These are phyloP conservation scores for Warburgia ugandensis DNA, from an alignment of 164 flowering plant species.

Conservation along the genomic window DNA sequence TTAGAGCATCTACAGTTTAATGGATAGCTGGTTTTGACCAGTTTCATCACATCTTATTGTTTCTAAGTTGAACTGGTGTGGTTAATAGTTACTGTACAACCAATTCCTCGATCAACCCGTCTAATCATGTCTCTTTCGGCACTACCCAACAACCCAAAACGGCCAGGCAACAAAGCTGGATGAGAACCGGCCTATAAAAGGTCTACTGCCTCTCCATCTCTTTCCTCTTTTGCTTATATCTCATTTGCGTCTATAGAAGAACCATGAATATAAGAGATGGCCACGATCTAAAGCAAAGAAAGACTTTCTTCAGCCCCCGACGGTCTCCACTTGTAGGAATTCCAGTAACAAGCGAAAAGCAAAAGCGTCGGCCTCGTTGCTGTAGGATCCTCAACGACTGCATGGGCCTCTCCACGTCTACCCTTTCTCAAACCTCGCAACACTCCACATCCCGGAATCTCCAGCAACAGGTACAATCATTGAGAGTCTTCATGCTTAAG, in stretches of 20 bases:
- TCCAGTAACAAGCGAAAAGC: neutral
- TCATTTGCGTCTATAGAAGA: neutral
- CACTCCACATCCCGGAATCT: neutral
- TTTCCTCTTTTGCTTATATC: neutral
- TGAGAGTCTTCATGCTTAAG: neutral
- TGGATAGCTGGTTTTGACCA: too few relatives aligned
- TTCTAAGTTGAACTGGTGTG: too few relatives aligned
- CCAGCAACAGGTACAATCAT: conserved; percentile 1
- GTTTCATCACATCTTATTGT: too few relatives aligned
- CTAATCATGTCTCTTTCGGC: too few relatives aligned
- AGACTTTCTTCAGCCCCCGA: neutral
- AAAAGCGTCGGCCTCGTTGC: neutral
- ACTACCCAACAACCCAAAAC: too few relatives aligned
- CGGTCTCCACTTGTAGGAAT: neutral
- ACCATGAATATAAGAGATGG: neutral
- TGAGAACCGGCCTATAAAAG: neutral
- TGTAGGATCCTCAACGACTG: neutral
- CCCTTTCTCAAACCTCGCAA: neutral
- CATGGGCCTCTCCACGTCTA: neutral
- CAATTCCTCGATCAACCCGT: too few relatives aligned
- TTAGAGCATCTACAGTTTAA: too few relatives aligned
- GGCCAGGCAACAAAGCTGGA: too few relatives aligned
- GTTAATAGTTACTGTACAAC: too few relatives aligned
- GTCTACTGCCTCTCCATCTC: neutral
- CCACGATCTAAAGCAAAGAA: neutral